Evolutionary conservation across 2,329 filamentous ascomycete species (phyloP).

Genomic region (Cladosporium sp.): DNA sequence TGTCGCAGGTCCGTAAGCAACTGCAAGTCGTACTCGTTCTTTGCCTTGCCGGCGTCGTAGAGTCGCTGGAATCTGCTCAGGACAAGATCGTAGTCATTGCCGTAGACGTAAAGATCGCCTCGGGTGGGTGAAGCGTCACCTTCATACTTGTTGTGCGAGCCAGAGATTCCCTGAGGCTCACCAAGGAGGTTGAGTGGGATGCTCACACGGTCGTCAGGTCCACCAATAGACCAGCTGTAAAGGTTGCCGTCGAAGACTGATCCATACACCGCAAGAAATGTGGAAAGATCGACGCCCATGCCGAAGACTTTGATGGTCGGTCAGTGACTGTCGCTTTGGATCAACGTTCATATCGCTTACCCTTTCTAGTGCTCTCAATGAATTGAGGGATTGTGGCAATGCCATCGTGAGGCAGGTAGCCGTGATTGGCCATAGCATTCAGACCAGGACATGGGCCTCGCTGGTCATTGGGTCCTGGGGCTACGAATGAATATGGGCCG

Average conservation of each 20-base stretch:
- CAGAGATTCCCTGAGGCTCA: constrained; percentile 31
- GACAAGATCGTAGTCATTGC: constrained; percentile 33
- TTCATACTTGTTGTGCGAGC: constrained; percentile 42
- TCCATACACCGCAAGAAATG: constrained; percentile 39
- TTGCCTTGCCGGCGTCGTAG: constrained; percentile 29
- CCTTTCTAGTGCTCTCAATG: constrained; percentile 32
- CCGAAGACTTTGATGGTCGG: constrained; percentile 32
- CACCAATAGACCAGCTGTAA: constrained; percentile 36
- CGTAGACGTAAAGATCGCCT: constrained; percentile 36
- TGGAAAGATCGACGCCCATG: constrained; percentile 38
- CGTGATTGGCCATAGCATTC: constrained; percentile 39
- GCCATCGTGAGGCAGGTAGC: constrained; percentile 38
- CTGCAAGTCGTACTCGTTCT: constrained; percentile 28
- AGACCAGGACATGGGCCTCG: constrained; percentile 40
- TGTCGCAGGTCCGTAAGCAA: constrained; percentile 11
- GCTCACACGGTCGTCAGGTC: constrained; percentile 26
- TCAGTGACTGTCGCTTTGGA: neutral
- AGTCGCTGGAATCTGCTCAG: constrained; percentile 35
- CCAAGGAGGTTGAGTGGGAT: constrained; percentile 27
- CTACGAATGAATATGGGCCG: constrained; percentile 28
- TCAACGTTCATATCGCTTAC: constrained; percentile 13
- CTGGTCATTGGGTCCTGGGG: constrained; percentile 33
- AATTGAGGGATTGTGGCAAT: constrained; percentile 40
- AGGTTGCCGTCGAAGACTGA: constrained; percentile 35
- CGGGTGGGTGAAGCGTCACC: constrained; percentile 39